phyloP scores from a whole-genome alignment of 1,284 basidiomycete genomes.

The Ganoderma boninense region DNA sequence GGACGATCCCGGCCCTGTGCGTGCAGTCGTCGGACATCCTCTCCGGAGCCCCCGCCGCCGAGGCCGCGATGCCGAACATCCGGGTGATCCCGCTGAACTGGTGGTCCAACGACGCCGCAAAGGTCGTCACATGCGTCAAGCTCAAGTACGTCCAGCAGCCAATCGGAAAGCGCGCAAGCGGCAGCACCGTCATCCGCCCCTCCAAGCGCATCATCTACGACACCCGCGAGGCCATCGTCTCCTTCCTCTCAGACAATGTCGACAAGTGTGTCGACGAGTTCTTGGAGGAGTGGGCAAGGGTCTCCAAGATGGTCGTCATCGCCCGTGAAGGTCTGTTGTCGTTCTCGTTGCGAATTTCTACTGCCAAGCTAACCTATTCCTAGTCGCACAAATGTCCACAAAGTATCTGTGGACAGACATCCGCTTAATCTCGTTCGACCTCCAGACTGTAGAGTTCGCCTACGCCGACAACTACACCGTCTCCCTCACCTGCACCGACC shows the following conservation, averaged over 20 bases:
- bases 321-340: constrained; percentile 76
- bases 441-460: constrained; percentile 89
- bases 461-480: constrained; percentile 79
- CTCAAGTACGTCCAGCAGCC: constrained; percentile 89
- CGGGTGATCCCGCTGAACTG: constrained; percentile 88
- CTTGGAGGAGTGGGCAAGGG: constrained; percentile 88
- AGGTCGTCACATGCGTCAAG: constrained; percentile 86
- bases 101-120: constrained; percentile 83
- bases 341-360: neutral
- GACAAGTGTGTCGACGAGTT: constrained; percentile 90
- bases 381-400: constrained; percentile 85
- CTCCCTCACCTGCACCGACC: constrained; percentile 77
- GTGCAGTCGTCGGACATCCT: constrained; percentile 85
- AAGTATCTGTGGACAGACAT: constrained; percentile 76
- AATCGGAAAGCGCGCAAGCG: constrained; percentile 72
- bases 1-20: constrained; percentile 82
- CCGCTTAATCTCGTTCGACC: constrained; percentile 83
- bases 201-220: constrained; percentile 90
- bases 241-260: constrained; percentile 86
- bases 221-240: constrained; percentile 83
- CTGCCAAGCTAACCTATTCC: constrained; percentile 9
- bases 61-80: constrained; percentile 91
- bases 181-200: constrained; percentile 73
- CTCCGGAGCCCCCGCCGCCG: constrained; percentile 82
- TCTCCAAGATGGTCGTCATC: constrained; percentile 92